Conservation (phyloP, 2,329 filamentous ascomycete species). For the Ceratocystis lukuohia region DNA sequence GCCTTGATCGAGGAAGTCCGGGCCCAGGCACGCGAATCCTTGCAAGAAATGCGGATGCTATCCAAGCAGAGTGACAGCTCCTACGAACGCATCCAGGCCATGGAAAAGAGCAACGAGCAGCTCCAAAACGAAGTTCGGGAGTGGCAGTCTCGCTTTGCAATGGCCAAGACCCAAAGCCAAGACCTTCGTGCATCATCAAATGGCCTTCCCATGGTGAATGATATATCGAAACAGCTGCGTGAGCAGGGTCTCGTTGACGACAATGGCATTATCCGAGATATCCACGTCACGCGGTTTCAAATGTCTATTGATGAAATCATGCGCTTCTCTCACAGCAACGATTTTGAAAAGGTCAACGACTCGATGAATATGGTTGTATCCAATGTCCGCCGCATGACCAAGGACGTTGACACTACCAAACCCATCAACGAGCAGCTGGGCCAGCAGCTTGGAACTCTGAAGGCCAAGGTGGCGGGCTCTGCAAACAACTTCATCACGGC, state of each 20-base stretch:
- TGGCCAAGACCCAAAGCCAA: constrained; percentile 74
- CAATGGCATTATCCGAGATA: constrained; percentile 71
- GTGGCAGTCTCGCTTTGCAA: constrained; percentile 83
- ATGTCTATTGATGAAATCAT: constrained; percentile 86
- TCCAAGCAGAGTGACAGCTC: constrained; percentile 67
- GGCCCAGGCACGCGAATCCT: constrained; percentile 65
- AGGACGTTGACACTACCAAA: constrained; percentile 54
- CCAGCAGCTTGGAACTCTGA: constrained; percentile 55
- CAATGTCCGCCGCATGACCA: constrained; percentile 70
- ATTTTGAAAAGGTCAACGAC: constrained; percentile 62
- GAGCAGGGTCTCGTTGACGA: constrained; percentile 56
- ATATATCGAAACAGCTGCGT: constrained; percentile 53
- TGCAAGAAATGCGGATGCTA: constrained; percentile 78
- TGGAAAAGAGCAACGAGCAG: constrained; percentile 59
- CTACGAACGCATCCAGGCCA: constrained; percentile 67
- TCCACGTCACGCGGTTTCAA: constrained; percentile 91
- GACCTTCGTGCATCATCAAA: constrained; percentile 68
- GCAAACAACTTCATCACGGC: constrained; percentile 94
- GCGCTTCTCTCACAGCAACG: constrained; percentile 58
- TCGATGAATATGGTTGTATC: constrained; percentile 78
- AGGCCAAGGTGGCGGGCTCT: constrained; percentile 73
- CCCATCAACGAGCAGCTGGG: constrained; percentile 39
- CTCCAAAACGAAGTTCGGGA: constrained; percentile 74
- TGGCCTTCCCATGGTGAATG: constrained; percentile 54
- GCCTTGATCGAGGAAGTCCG: constrained; percentile 77